Evolutionary conservation across 805 yeast species (phyloP), one percentile per base, ranked within the genome.

Genomic region (Saturnispora zaruensis): DNA sequence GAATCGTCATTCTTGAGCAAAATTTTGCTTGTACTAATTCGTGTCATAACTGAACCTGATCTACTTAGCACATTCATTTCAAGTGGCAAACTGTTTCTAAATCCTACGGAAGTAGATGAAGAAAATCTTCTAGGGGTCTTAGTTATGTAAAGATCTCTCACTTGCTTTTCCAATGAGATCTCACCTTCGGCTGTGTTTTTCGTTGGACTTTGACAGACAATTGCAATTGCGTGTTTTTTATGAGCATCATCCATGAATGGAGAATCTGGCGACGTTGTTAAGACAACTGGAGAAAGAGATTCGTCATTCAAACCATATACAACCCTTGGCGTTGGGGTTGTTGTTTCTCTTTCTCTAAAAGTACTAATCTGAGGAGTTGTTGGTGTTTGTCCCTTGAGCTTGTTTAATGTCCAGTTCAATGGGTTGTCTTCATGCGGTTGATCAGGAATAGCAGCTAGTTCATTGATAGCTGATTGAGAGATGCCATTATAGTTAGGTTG

Each of bases 361-460:
- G 52, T 45, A 4, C 48, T 18, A 7, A 41, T 44, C 16, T 42
- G 46, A 6, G 32, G 25, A 8, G 33, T 20, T 6, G 46, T 36
- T 24, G 49, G 45, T 1, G 55, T 49, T 63, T 71, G 78, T 1
- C 96, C 98, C 66, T 87, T 95, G 28, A 91, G 70, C 65, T 85
- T 90, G 66, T 72, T 72, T 56, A 90, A 70, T 0, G 98, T 89
- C 44, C 81, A 78, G 46, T 73, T 75, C 13, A 89, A 70, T 0
- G 96, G 96, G 64, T 87, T 86, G 16, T 75, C 78, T 26, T 74
- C 77, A 40, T 76, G 69, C 0, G 81, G 73, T 44, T 84, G 89
- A 63, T 91, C 96, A 0, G 96, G 91, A 46, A 90, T 79, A 5
- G 85, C 84, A 1, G 95, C 95, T 44, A 89, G 73, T 59, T 82